Conservation (phyloP, 371 early-diverging fungal genomes). For the Thermomucor indicae-seudaticae region DNA sequence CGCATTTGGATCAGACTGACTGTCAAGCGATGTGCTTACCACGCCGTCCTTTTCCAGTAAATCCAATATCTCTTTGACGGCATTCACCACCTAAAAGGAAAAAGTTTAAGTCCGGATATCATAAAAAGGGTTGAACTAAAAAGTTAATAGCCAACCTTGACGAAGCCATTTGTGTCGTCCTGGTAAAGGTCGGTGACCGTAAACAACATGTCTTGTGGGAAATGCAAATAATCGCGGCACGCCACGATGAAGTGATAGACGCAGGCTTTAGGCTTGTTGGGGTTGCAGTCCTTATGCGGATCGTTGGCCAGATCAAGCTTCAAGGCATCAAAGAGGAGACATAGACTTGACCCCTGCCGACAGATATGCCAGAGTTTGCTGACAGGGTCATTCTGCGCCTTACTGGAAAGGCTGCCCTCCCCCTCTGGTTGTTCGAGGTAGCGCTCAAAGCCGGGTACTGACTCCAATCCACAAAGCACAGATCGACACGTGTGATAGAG, state of each 20-base stretch:
- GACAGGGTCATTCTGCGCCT: conserved; percentile 64
- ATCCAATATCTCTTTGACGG: conserved; percentile 26
- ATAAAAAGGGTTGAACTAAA: no score
- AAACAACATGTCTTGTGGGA: conserved; percentile 73
- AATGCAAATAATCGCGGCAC: conserved; percentile 66
- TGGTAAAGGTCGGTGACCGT: conserved; percentile 82
- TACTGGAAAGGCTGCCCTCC: not conserved
- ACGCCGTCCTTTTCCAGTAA: conserved; percentile 27
- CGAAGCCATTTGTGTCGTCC: conserved; percentile 93
- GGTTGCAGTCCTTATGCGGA: conserved; percentile 28
- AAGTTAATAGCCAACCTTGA: conserved; percentile 82
- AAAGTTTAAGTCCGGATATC: no score
- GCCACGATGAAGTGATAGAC: conserved; percentile 77
- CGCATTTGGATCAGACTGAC: conserved; percentile 36
- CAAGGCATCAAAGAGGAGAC: conserved; percentile 75
- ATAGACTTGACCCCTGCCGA: conserved; percentile 84
- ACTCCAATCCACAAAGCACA: conserved; percentile 53
- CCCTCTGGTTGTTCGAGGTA: no score
- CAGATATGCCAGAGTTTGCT: conserved; percentile 85
- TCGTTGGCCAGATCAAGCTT: conserved; percentile 49
- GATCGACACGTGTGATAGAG: conserved; percentile 64
- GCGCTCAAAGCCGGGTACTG: conserved; percentile 55
- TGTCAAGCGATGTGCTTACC: conserved; percentile 7
- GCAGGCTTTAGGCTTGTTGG: conserved; percentile 71
- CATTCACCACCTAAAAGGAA: conserved; percentile 32